Conservation (phyloP, 805 yeast genomes). For the Groenewaldozyma tartarivorans region DNA sequence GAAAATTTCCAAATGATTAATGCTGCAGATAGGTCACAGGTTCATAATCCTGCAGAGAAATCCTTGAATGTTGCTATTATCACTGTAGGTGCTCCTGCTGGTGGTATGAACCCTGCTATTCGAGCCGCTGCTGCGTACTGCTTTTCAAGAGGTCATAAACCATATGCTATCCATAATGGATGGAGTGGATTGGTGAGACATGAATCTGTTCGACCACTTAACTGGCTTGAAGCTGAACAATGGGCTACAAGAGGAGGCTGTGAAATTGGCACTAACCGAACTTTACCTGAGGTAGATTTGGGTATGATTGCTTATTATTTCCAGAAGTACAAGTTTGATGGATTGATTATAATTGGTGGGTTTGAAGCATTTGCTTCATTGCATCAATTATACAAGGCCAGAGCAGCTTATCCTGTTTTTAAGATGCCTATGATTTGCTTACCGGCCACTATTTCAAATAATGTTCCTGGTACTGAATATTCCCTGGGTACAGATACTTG, state of each 20-base stretch:
- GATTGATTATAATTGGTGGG: slow-evolving; percentile 87
- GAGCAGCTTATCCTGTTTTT: slow-evolving; percentile 76
- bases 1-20: slow-evolving; percentile 64
- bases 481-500: slow-evolving; percentile 95
- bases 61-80: slow-evolving; percentile 73
- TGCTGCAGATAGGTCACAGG: slow-evolving; percentile 54
- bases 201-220: slow-evolving; percentile 64
- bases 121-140: slow-evolving; percentile 86
- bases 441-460: slow-evolving; percentile 94
- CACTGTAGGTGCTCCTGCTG: slow-evolving; percentile 96
- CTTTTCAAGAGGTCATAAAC: slow-evolving; percentile 79
- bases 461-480: slow-evolving; percentile 98
- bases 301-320: slow-evolving; percentile 90
- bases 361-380: slow-evolving; percentile 91
- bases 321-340: slow-evolving; percentile 82
- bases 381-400: slow-evolving; percentile 69
- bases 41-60: slow-evolving; percentile 48
- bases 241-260: slow-evolving; percentile 93
- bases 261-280: slow-evolving; percentile 92
- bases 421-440: slow-evolving; percentile 88
- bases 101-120: slow-evolving; percentile 88
- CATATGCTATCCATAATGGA: slow-evolving; percentile 89
- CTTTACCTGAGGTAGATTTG: slow-evolving; percentile 70
- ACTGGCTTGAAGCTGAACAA: slow-evolving; percentile 79
- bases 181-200: slow-evolving; percentile 86